Evolutionary conservation across 148 eudicot species (phyloP), one percentile per base, ranked within the genome.

Genomic region (Gaultheria prostrata): DNA sequence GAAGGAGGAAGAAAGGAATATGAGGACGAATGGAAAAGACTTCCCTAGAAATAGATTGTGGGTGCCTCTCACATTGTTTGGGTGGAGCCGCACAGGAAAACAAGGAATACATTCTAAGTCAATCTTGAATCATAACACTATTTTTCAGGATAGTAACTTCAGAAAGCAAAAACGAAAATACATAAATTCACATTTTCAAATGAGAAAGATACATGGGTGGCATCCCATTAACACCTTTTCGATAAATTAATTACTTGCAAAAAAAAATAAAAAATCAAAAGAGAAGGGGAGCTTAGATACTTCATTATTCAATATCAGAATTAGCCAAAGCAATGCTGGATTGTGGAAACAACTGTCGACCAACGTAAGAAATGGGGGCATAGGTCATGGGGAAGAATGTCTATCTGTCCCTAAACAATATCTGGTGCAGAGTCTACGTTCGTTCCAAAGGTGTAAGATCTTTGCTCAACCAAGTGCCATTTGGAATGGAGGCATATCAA

Each of bases 381-480:
- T 79, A 59, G 50, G 33, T 39, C 33, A 39, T 35, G 50, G 39
- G 32, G 30, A 48, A 46, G 45, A 76, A 46, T 76, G 35, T 24
- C 50, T 39, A 65, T 79, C 71, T 20, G 59, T 56, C 82, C 71
- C 39, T 4, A 78, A 53, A 56, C 20, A 76, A 78, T 15, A 78
- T 4, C 8, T 30, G 57, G 43, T 78, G 46, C 45, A 33, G 13
- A 43, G 26, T 1, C 77, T 73, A 72, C 1, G 71, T 17, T 32
- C 8, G 11, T 32, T 32, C 46, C n/a, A 2, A 71, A 71, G 17
- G 6, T 71, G 46, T 15, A 71, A 32, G 10, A 71, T 35, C 43
- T 32, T 71, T 71, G 65, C 18, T 71, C 75, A 71, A 33, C n/a
- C 48, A 71, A 35, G 49, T 43, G 30, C 50, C 49, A 74, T 39